Evolutionary conservation across 1,139 yeast genomes (phyloP), one percentile per base, ranked within the genome.

Genomic region (Scheffersomyces segobiensis): DNA sequence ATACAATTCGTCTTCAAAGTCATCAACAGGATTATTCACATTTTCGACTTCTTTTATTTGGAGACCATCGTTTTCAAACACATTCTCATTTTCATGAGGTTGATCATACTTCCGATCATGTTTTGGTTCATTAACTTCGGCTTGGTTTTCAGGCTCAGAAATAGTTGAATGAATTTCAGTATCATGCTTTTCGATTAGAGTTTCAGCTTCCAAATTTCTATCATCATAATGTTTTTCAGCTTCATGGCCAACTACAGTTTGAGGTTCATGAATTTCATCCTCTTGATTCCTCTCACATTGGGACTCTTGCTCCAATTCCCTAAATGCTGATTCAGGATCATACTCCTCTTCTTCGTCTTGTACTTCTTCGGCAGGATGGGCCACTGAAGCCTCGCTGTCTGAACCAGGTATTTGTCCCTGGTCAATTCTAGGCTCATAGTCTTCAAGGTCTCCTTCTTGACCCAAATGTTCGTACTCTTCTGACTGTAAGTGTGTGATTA

Each of bases 221-320:
- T 74, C 74, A 56, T 71, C 73, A 55, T 72, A 71, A 47, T 65
- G 72, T 52, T 67, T 71, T 18, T 64, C 69, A 5, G 60, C 64
- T 2, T 63, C 67, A 1, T 64, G 61, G 4, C 53, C 51, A 3
- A 52, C 54, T 17, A 32, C 17, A 32, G 49, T 52, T 12, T 18
- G 18, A 22, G 14, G 17, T 24, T 48, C 46, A 24, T 24, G 46
- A 32, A 14, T 10, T 32, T 10, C 42, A 14, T 24, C 14, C 24
- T 48, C 50, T 8, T 48, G 26, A n/a, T 17, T 19, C n/a, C 20
- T 14, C 26, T 14, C 50, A 19, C 20, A n/a, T 7, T 21, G 17
- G 19, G 18, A 21, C 5, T 47, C 21, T 10, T 47, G 22, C 12
- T 48, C 50, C 14, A 24, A 48, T n/a, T 48, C 50, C 6, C 53